A percentile compares a stretch with the other conserved stretches of the same genome.
phyloP scores from a whole-genome alignment of 1,284 basidiomycete species.

The Apiotrichum siamense region DNA sequence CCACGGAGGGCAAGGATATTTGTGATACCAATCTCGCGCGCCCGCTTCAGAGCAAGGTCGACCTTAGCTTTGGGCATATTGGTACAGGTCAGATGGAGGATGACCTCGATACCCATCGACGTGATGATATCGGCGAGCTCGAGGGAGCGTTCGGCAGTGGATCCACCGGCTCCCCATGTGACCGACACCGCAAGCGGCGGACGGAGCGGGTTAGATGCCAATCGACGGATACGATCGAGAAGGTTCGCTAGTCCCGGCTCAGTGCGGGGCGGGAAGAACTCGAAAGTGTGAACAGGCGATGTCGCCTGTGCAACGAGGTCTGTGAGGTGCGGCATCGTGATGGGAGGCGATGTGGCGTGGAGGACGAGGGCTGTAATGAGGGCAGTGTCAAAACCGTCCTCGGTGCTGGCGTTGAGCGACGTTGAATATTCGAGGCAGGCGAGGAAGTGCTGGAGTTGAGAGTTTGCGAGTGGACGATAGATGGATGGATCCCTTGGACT shows the following conservation, averaged over 20 bases:
- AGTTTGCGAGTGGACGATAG: too few species aligned
- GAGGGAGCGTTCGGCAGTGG: constrained; percentile 78
- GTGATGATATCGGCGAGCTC: constrained; percentile 69
- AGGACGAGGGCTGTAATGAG: background rate
- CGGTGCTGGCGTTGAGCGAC: too few species aligned
- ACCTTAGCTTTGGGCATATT: constrained; percentile 89
- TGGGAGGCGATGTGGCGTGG: background rate
- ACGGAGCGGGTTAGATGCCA: constrained; percentile 53
- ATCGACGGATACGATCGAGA: constrained; percentile 67
- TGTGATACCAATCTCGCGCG: constrained; percentile 73
- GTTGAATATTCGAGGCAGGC: too few species aligned
- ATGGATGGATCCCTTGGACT: too few species aligned
- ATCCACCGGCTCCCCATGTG: constrained; percentile 96
- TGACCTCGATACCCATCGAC: constrained; percentile 57
- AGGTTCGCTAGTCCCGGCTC: constrained; percentile 87
- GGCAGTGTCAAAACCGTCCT: too few species aligned
- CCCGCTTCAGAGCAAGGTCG: constrained; percentile 73
- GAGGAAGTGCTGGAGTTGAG: too few species aligned
- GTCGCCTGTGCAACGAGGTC: constrained; percentile 5
- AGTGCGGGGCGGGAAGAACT: constrained; percentile 94
- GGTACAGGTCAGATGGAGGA: constrained; percentile 95
- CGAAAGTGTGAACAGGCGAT: constrained; percentile 73
- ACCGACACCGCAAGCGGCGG: constrained; percentile 73
- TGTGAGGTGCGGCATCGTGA: constrained; percentile 17
- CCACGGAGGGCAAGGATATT: constrained; percentile 90